Conservation (phyloP, 202 grass and related monocot genomes). For the Saccharum hybrid region DNA sequence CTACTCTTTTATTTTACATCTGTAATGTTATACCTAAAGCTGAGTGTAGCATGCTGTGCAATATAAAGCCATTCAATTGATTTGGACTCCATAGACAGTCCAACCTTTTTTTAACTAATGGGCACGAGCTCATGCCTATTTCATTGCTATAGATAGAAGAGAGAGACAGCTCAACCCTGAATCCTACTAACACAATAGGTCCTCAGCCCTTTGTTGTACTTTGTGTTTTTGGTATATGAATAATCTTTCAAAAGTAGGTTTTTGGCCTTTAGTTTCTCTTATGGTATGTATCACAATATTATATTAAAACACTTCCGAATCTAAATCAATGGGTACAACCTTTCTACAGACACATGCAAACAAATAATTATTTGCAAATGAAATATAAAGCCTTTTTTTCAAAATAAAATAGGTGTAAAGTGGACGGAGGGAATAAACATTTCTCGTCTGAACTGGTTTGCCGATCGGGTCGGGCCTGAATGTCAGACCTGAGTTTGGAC, state of each 20-base stretch:
- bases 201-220: background rate
- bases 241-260: background rate
- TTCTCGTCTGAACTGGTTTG: background rate
- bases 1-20: background rate
- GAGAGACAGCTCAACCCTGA: too few species aligned
- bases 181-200: background rate
- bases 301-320: background rate
- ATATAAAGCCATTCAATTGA: conserved; percentile 26
- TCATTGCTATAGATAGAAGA: background rate
- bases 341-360: background rate
- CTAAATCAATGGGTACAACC: too few species aligned
- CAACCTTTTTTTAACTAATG: background rate
- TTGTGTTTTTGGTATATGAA: background rate
- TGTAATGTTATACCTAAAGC: conserved; percentile 12
- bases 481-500: background rate
- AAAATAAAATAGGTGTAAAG: background rate
- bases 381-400: background rate
- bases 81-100: background rate
- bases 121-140: too few species aligned
- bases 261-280: background rate
- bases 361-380: background rate
- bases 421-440: background rate
- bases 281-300: background rate
- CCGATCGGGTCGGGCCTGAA: background rate
- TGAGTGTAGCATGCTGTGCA: background rate